Evolutionary conservation across 1,284 basidiomycete genomes (phyloP).

Genomic region (Tylopilus orsonianus): DNA sequence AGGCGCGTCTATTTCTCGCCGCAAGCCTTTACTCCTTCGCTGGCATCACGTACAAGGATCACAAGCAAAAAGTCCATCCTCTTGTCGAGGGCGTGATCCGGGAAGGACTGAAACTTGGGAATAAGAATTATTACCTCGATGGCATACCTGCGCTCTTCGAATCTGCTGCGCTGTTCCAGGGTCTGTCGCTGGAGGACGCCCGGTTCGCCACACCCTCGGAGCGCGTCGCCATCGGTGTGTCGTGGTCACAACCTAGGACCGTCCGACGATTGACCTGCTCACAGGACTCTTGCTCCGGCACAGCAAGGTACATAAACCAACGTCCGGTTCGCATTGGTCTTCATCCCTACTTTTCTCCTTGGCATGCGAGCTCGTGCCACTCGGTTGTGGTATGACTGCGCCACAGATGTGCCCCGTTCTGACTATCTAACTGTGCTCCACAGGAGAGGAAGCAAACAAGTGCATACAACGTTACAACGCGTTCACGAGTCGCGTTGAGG

Average conservation of each 20-base stretch:
- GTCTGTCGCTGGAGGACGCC: conserved; percentile 39
- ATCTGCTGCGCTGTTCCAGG: conserved; percentile 48
- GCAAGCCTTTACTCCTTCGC: conserved; percentile 67
- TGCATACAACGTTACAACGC: conserved; percentile 64
- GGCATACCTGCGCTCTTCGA: conserved; percentile 72
- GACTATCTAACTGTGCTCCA: conserved; percentile 8
- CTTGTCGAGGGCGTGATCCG: conserved; percentile 73
- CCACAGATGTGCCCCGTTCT: not conserved
- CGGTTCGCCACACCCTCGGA: conserved; percentile 43
- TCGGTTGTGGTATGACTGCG: conserved; percentile 52
- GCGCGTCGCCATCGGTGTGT: conserved; percentile 61
- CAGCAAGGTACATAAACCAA: conserved; percentile 61
- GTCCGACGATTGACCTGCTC: not conserved
- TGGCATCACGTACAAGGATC: conserved; percentile 57
- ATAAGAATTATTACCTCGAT: conserved; percentile 74
- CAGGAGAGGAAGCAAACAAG: conserved; percentile 45
- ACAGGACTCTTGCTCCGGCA: conserved; percentile 71
- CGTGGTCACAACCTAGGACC: not conserved
- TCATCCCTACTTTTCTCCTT: conserved; percentile 74
- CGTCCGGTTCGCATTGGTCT: conserved; percentile 68
- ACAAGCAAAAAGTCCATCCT: conserved; percentile 59
- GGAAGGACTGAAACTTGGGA: conserved; percentile 83
- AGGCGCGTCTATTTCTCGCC: conserved; percentile 72
- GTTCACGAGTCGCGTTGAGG: conserved; percentile 60
- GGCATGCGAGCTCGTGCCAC: conserved; percentile 64